Base-by-base conservation (phyloP, 176 grass and related monocot species). In the Raddia guianensis region DNA sequence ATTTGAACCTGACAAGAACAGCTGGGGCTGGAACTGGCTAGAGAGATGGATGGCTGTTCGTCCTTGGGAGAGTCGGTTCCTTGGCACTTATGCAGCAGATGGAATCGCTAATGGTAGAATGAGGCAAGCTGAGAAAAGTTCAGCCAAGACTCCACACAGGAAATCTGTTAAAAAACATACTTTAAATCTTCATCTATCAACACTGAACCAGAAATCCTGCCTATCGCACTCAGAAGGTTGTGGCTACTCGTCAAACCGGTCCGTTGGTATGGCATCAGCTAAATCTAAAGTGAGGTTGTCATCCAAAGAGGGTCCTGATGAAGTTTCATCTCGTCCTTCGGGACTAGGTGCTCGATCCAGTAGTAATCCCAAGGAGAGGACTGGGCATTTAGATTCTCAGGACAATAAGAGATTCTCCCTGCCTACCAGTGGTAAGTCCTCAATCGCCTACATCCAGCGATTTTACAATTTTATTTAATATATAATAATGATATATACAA, bases 1-100 rank as follows among this genome's bases (percentile, higher is more conserved):
- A 63, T 85, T 89, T 91, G 86, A 88, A 78, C 86, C 86, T 62
- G 90, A 98, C 75, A 95, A 91, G 70, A 89, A 88, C 72, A 95
- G 73, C 72, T 91, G 92, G 96, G 93, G 92, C 65, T 98, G 92
- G 96, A 98, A 93, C 75, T 98, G 96, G 96, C 82, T 98, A 58
- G 96, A 98, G 82, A 89, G 96, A 85, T 98, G 96, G 96, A 98
- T 98, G 95, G 86, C 88, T 18, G 86, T 98, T 62, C 90, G 88
- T 62, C 88, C 95, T 6, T 98, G 95, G 95, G 95, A 98, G 75
- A 98, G 91, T 66, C 83, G 92, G n/a, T 95, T 95, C 60, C 88
- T 98, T 55, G 95, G 90, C 40, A 77, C 76, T 40, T 91, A 80
- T 70, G 13, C 82, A 50, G 76, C 91, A 63, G 88, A 95, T 63